phyloP scores from a whole-genome alignment of 306 rosid species.

The Malus sylvestris region DNA sequence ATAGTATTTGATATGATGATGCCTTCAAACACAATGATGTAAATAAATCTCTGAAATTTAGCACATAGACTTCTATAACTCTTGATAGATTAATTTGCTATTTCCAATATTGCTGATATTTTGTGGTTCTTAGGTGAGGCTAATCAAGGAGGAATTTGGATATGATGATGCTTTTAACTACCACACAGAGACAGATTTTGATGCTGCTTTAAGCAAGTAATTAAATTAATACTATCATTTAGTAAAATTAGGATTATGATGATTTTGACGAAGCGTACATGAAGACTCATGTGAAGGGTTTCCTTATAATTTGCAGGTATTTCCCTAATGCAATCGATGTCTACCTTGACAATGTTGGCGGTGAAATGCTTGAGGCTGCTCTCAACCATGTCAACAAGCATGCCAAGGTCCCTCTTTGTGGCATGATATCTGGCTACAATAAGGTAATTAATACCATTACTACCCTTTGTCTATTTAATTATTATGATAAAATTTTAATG shows the following conservation, averaged over 20 bases:
- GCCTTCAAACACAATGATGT: too few relatives aligned
- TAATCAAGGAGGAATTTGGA: slow-evolving; percentile 55
- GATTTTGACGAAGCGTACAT: background rate
- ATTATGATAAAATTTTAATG: too few relatives aligned
- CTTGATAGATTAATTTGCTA: too few relatives aligned
- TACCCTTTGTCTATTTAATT: background rate
- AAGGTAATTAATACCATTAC: slow-evolving; percentile 19
- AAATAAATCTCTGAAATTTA: too few relatives aligned
- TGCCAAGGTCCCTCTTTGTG: slow-evolving; percentile 52
- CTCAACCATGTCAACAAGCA: slow-evolving; percentile 55
- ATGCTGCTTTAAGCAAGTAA: slow-evolving; percentile 53
- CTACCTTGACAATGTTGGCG: slow-evolving; percentile 66
- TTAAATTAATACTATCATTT: too few relatives aligned
- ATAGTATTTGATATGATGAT: too few relatives aligned
- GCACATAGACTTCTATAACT: too few relatives aligned
- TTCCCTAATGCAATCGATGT: slow-evolving; percentile 62
- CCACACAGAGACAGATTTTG: slow-evolving; percentile 43
- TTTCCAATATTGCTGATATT: too few relatives aligned
- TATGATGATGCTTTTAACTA: slow-evolving; percentile 69
- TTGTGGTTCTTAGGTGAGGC: background rate
- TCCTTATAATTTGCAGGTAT: slow-evolving; percentile 19
- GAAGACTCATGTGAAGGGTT: background rate
- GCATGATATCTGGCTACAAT: slow-evolving; percentile 61
- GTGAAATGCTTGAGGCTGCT: slow-evolving; percentile 59
- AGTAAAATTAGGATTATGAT: too few relatives aligned